Percentiles rank a stretch among this genome's conserved stretches.
These are phyloP conservation scores for Aspergillus sp. DNA, from an alignment of 2,329 filamentous ascomycete genomes.

Conservation along the genomic window DNA sequence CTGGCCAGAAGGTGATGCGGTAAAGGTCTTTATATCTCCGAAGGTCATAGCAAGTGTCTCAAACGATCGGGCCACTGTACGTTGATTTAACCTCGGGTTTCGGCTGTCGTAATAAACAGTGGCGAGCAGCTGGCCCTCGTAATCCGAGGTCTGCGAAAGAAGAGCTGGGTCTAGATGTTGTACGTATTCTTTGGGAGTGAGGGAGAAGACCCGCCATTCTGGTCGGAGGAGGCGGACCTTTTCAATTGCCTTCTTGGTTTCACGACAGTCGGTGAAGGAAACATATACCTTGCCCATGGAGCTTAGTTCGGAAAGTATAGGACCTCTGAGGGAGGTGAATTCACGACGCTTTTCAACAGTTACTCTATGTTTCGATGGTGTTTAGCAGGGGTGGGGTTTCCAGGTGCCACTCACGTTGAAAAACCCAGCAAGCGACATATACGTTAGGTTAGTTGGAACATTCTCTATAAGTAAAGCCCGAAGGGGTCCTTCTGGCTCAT, in stretches of 20 bases:
- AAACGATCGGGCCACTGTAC: slow-evolving; percentile 50
- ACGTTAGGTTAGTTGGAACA: slow-evolving; percentile 31
- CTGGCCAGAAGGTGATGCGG: slow-evolving; percentile 27
- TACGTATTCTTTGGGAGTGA: slow-evolving; percentile 49
- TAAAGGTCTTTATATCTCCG: slow-evolving; percentile 40
- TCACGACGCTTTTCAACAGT: slow-evolving; percentile 28
- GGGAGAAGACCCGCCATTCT: slow-evolving; percentile 50
- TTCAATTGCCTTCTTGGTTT: slow-evolving; percentile 54
- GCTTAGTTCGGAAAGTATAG: slow-evolving; percentile 37
- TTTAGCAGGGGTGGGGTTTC: neutral
- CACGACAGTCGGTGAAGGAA: slow-evolving; percentile 61
- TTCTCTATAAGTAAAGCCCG: slow-evolving; percentile 36
- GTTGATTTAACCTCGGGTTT: slow-evolving; percentile 27
- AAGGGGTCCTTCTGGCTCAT: slow-evolving; percentile 27
- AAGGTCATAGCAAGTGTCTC: slow-evolving; percentile 38
- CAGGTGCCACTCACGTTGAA: slow-evolving; percentile 37
- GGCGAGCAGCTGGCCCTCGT: slow-evolving; percentile 58
- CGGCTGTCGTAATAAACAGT: slow-evolving; percentile 45
- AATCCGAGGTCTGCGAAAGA: slow-evolving; percentile 37
- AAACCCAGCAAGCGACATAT: slow-evolving; percentile 36
- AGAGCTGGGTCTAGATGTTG: slow-evolving; percentile 34
- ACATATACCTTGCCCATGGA: slow-evolving; percentile 51
- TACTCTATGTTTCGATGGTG: neutral
- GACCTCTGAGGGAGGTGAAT: slow-evolving; percentile 39
- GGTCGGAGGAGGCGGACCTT: slow-evolving; percentile 47